Base-by-base conservation (phyloP, 2,329 filamentous ascomycete genomes). In the Aureobasidium uvarum region DNA sequence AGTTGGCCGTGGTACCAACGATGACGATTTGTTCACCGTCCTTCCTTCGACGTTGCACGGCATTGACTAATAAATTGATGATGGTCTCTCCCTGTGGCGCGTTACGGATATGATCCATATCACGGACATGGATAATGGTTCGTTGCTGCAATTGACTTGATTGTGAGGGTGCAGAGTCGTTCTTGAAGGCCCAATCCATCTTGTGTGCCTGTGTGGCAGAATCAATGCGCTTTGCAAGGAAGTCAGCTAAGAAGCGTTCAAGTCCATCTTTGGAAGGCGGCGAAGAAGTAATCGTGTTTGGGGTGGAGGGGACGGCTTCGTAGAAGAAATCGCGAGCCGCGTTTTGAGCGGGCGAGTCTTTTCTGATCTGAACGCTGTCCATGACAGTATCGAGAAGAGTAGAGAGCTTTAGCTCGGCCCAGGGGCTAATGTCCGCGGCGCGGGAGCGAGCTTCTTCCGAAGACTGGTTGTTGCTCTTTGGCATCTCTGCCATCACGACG, bases 41-140 rank as follows among this genome's bases (percentile, higher is more conserved):
- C 63, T 84, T 82, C 81, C 93, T 89, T 66, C 88, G 83, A 66
- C 85, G 84, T 71, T 93, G 88, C 31, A 96, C 85, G 7, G 89
- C 81, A 55, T 85, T 83, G 62, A 90, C 86, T 14, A 99, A 78
- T 66, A 88, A 86, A 46, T 82, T 79, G 8, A 97, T 78, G 38
- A 98, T 84, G 25, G 84, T 82, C 1, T 85, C 81, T 13, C 92
- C 91, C 66, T 91, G 86, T 6, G 84, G 75, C 0, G 89, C 88
- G 72, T 85, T 84, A 70, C 84, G 86, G 10, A 99, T 81, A 68
- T 96, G 91, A 62, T 90, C 86, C 72, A 92, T 90, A 74, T 98
- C 91, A 73, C 79, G 70, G 91, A 91, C 45, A 96, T 81, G 66
- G 5, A 98, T 87, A 8, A 92, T 82, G 28, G 81, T 82, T 56